Evolutionary conservation across 139 green algal genomes (phyloP).

Genomic region (Pycnococcus provasolii): DNA sequence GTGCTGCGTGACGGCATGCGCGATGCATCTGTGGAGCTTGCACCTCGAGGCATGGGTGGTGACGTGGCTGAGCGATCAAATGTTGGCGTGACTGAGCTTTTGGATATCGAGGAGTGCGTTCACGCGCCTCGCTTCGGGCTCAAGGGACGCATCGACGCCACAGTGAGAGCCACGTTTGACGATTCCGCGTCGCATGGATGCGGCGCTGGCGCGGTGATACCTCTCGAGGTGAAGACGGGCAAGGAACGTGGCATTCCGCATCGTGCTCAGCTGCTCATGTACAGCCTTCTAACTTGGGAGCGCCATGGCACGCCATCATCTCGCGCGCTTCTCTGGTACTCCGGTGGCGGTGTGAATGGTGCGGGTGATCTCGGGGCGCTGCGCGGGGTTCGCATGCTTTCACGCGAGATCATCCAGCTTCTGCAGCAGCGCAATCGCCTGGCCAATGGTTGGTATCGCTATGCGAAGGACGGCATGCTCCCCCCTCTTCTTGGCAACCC

Average conservation of each 20-base stretch:
- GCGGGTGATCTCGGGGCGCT: too few species aligned
- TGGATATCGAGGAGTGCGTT: slow-evolving; percentile 90
- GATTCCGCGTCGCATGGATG: background rate
- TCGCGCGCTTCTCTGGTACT: too few species aligned
- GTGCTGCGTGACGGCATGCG: background rate
- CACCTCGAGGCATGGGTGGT: background rate
- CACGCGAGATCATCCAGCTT: too few species aligned
- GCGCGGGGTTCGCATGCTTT: too few species aligned
- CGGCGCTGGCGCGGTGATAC: slow-evolving; percentile 37
- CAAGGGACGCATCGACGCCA: slow-evolving; percentile 84
- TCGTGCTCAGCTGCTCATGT: too few species aligned
- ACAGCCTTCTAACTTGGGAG: too few species aligned
- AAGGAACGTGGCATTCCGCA: slow-evolving; percentile 5
- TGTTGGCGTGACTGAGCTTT: slow-evolving; percentile 41
- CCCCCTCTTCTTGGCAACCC: too few species aligned
- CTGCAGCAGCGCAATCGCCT: too few species aligned
- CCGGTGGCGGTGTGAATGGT: too few species aligned
- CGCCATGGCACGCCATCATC: too few species aligned
- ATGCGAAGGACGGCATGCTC: too few species aligned
- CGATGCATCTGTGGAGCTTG: background rate
- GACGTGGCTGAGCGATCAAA: background rate
- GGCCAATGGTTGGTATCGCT: too few species aligned
- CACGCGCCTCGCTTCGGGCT: slow-evolving; percentile 75
- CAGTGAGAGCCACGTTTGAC: slow-evolving; percentile 32
- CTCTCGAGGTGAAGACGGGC: slow-evolving; percentile 91